phyloP scores from a whole-genome alignment of 441 rosid genomes.

The Erodium trifolium region DNA sequence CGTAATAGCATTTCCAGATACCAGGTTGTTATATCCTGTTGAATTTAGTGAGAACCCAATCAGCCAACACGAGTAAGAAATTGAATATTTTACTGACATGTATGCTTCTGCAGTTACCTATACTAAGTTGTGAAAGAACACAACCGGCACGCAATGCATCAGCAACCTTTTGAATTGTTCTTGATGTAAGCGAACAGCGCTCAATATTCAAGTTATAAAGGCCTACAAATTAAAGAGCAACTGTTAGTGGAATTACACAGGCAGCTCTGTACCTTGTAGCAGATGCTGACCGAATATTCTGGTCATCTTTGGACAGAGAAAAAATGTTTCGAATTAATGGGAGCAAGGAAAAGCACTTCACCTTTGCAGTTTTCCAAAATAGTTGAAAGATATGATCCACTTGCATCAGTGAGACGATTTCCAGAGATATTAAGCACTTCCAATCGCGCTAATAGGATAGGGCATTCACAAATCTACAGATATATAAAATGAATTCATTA shows the following conservation, averaged over 20 bases:
- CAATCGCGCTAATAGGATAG: constrained; percentile 71
- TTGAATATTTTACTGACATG: constrained; percentile 15
- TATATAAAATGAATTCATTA: constrained; percentile 13
- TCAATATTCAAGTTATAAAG: constrained; percentile 80
- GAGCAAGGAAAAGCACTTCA: constrained; percentile 20
- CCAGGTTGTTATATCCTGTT: constrained; percentile 63
- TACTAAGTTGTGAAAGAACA: constrained; percentile 61
- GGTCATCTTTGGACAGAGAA: constrained; percentile 3
- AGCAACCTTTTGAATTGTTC: constrained; percentile 76
- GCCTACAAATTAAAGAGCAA: constrained; percentile 35
- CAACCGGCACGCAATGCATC: constrained; percentile 59
- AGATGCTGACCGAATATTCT: neutral
- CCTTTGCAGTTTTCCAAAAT: constrained; percentile 81
- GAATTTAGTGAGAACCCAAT: constrained; percentile 12
- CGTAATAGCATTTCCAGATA: constrained; percentile 58
- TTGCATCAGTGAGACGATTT: constrained; percentile 94
- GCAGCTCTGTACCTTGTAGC: neutral
- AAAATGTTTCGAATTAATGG: constrained; percentile 11
- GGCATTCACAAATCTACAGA: constrained; percentile 88
- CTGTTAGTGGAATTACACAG: constrained; percentile 8
- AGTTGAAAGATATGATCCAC: constrained; percentile 90
- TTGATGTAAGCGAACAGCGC: constrained; percentile 78
- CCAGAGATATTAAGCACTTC: constrained; percentile 89
- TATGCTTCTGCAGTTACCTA: constrained; percentile 39
- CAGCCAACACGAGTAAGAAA: constrained; percentile 14